A percentile compares a stretch with the other conserved stretches of the same genome.
Conservation (phyloP, 495 filamentous ascomycete species). For the Neurospora sp. region DNA sequence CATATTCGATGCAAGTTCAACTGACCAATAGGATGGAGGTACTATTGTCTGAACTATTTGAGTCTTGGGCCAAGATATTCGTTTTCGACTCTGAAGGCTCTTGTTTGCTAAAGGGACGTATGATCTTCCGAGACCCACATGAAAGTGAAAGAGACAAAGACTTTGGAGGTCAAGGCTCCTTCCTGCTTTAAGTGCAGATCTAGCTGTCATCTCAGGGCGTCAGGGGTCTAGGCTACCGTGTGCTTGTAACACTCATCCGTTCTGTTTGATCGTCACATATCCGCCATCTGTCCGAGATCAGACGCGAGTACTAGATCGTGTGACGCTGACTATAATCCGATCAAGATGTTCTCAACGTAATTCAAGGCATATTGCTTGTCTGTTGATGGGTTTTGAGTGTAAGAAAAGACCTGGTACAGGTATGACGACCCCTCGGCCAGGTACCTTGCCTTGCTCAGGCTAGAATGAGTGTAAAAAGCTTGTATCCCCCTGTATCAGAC, state of each 20-base stretch:
- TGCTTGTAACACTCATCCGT: neutral
- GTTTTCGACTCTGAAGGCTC: neutral
- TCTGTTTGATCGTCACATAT: neutral
- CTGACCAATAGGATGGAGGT: neutral
- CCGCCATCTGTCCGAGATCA: neutral
- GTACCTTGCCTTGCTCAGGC: neutral
- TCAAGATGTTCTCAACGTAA: neutral
- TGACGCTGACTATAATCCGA: neutral
- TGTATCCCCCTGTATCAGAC: neutral
- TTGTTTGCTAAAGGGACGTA: neutral
- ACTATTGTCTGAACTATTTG: neutral
- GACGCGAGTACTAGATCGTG: neutral
- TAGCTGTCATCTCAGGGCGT: neutral
- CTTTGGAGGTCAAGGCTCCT: neutral
- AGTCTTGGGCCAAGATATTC: neutral
- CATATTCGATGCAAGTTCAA: neutral
- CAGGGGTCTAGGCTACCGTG: neutral
- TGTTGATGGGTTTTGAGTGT: neutral
- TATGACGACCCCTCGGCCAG: neutral
- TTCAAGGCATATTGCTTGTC: neutral
- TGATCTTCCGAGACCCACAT: neutral
- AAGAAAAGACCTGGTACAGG: neutral
- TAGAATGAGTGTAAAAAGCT: neutral
- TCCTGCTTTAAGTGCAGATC: neutral
- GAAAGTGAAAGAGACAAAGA: neutral